Percentiles rank a stretch among this genome's conserved stretches.
Evolutionary conservation across 2,329 filamentous ascomycete species (phyloP).

Genomic region (Penicillium decumbens): DNA sequence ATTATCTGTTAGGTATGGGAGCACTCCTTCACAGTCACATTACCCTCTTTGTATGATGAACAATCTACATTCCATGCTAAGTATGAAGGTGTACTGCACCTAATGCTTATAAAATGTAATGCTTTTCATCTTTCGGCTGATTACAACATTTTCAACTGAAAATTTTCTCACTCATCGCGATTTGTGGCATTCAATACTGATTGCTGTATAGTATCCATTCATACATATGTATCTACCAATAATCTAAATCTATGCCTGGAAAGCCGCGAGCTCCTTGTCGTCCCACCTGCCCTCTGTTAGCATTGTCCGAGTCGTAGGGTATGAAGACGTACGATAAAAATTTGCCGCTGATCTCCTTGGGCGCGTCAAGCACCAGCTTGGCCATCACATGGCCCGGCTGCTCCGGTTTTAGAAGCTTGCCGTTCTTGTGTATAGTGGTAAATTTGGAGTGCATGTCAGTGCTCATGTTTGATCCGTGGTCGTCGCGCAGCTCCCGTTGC

Average conservation of each 20-base stretch:
- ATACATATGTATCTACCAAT: slow-evolving; percentile 1
- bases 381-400: slow-evolving; percentile 84
- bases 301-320: slow-evolving; percentile 4
- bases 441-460: slow-evolving; percentile 60
- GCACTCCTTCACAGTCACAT: slow-evolving; percentile 12
- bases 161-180: slow-evolving; percentile 17
- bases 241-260: slow-evolving; percentile 35
- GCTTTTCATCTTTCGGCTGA: slow-evolving; percentile 65
- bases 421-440: slow-evolving; percentile 62
- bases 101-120: slow-evolving; percentile 55
- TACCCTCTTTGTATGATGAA: slow-evolving; percentile 47
- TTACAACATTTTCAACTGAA: slow-evolving; percentile 22
- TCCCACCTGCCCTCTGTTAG: slow-evolving; percentile 43
- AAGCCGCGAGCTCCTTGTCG: slow-evolving; percentile 40
- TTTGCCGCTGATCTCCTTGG: slow-evolving; percentile 66
- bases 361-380: slow-evolving; percentile 63
- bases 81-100: slow-evolving; percentile 50
- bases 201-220: slow-evolving; percentile 18
- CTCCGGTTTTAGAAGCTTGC: slow-evolving; percentile 71
- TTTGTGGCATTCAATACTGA: slow-evolving; percentile 27
- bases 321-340: slow-evolving; percentile 51
- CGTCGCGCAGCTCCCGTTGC: slow-evolving; percentile 64
- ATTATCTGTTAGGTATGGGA: slow-evolving; percentile 21
- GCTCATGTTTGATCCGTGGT: slow-evolving; percentile 60
- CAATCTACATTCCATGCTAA: slow-evolving; percentile 60